These are phyloP conservation scores for Barbarea vulgaris DNA, from an alignment of 345 rosid species.

Conservation along the genomic window DNA sequence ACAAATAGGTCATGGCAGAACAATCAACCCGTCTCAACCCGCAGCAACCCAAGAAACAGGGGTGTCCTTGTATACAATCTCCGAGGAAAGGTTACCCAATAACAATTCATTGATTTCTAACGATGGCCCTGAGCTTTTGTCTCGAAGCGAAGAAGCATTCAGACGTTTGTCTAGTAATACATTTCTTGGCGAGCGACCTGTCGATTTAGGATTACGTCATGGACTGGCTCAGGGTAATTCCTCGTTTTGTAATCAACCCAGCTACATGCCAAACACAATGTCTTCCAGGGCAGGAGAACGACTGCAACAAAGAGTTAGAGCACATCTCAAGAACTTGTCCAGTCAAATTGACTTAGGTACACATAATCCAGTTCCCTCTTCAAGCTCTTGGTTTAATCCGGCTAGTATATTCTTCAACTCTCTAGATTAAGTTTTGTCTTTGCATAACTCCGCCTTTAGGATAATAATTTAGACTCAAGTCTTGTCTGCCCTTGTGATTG, in stretches of 20 bases:
- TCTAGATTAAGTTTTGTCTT: background rate
- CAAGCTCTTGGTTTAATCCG: conserved; percentile 8
- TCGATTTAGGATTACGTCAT: conserved; percentile 56
- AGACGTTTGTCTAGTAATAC: conserved; percentile 38
- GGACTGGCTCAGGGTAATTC: conserved; percentile 46
- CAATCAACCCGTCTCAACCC: conserved; percentile 42
- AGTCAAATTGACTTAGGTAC: conserved; percentile 66
- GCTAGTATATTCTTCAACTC: background rate
- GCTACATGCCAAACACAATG: conserved; percentile 49
- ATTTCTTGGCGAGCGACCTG: conserved; percentile 38
- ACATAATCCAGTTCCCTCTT: conserved; percentile 12
- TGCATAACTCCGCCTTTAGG: background rate
- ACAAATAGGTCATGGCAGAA: conserved; percentile 51
- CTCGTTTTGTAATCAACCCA: conserved; percentile 43
- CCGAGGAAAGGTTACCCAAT: conserved; percentile 50
- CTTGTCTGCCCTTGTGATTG: background rate
- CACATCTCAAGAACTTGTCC: conserved; percentile 73
- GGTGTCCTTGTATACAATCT: conserved; percentile 33
- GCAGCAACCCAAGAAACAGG: conserved; percentile 45
- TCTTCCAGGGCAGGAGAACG: conserved; percentile 57
- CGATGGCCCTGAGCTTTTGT: conserved; percentile 46
- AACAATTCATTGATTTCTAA: conserved; percentile 46
- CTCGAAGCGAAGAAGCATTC: conserved; percentile 46
- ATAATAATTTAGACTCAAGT: background rate
- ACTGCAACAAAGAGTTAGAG: conserved; percentile 70